These are phyloP conservation scores for Allantophomopsis cytisporea DNA, from an alignment of 2,329 filamentous ascomycete species.

Conservation along the genomic window DNA sequence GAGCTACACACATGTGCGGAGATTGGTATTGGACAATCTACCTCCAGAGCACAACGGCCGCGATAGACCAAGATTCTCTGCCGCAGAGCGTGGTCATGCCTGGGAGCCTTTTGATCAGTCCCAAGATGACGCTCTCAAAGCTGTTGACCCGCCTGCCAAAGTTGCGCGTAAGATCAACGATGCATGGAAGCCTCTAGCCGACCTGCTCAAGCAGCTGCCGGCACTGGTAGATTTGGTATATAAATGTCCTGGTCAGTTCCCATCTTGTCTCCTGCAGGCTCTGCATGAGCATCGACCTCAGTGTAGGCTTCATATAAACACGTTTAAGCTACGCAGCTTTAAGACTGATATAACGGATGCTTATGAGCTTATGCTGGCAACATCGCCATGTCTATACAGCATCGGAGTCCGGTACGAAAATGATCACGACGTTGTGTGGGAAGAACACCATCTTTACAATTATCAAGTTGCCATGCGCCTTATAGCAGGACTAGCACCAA, in stretches of 20 bases:
- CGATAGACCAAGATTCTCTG: background rate
- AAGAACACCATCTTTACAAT: background rate
- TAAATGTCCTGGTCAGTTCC: constrained; percentile 1
- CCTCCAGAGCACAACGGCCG: background rate
- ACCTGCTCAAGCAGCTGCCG: background rate
- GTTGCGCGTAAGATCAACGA: background rate
- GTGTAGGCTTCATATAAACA: constrained; percentile 5
- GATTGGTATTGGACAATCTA: background rate
- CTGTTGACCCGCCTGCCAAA: background rate
- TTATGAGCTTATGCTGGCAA: constrained; percentile 1
- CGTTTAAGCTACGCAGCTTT: constrained; percentile 1
- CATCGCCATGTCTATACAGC: constrained; percentile 3
- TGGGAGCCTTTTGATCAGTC: background rate
- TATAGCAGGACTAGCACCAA: background rate
- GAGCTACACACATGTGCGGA: constrained; percentile 1
- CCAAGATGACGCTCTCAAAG: background rate
- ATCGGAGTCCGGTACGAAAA: background rate
- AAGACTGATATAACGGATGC: background rate
- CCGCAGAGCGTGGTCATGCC: constrained; percentile 1
- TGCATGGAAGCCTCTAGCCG: constrained; percentile 1
- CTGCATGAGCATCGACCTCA: background rate
- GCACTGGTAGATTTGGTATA: constrained; percentile 4
- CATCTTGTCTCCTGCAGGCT: constrained; percentile 1
- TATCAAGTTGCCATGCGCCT: background rate
- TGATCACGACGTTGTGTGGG: background rate